These are phyloP conservation scores for Magnolia changhungtana DNA, from an alignment of 164 flowering plant species.

Conservation along the genomic window DNA sequence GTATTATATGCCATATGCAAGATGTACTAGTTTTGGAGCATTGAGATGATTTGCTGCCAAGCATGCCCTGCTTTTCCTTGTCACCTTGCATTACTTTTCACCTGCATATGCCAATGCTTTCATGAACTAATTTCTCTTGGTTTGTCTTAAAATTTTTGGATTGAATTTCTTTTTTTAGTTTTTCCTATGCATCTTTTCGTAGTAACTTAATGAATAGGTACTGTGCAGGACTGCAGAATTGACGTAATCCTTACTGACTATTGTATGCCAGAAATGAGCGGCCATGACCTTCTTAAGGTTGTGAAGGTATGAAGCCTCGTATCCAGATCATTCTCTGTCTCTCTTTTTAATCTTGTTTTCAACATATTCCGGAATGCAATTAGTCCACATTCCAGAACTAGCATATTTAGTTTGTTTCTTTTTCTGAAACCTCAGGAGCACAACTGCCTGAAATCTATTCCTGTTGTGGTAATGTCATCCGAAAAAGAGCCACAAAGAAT, in stretches of 20 bases:
- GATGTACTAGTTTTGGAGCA: no score
- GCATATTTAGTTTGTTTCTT: neutral
- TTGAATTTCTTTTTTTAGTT: no score
- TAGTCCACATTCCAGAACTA: neutral
- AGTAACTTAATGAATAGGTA: no score
- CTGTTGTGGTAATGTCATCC: slow-evolving; percentile 33
- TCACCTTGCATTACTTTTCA: no score
- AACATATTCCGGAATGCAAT: neutral
- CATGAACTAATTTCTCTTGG: no score
- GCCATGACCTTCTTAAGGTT: slow-evolving; percentile 26
- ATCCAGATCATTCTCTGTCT: neutral
- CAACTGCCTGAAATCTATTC: slow-evolving; percentile 22
- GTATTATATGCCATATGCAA: no score
- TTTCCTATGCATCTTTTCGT: no score
- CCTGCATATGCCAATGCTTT: no score
- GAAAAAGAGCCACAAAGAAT: slow-evolving; percentile 27
- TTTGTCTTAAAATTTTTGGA: no score
- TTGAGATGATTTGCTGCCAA: no score
- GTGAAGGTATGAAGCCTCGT: slow-evolving; percentile 17
- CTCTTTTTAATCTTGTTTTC: neutral
- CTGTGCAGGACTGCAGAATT: slow-evolving; percentile 20
- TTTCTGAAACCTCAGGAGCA: slow-evolving; percentile 21
- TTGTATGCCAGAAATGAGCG: slow-evolving; percentile 30
- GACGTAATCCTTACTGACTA: slow-evolving; percentile 32
- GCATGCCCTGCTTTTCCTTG: no score